A percentile compares a stretch with the other conserved stretches of the same genome.
Evolutionary conservation across 2,329 filamentous ascomycete genomes (phyloP).

Genomic region (Ciborinia camelliae): DNA sequence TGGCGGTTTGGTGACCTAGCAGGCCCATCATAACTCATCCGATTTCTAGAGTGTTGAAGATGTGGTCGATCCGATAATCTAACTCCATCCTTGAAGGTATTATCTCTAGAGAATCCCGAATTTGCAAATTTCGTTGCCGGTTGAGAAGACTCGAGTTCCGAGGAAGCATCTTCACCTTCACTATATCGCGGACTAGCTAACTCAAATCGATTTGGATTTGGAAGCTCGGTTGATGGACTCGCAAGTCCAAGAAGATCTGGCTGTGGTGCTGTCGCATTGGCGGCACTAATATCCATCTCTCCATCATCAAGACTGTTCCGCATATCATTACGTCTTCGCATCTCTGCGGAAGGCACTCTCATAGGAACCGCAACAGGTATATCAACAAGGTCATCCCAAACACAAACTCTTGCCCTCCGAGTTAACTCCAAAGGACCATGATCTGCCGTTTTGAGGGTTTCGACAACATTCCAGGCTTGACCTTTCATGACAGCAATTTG

Average conservation of each 20-base stretch:
- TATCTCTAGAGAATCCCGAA: constrained; percentile 19
- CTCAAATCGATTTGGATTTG: constrained; percentile 74
- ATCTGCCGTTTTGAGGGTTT: constrained; percentile 88
- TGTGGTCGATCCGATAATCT: constrained; percentile 34
- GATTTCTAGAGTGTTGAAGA: constrained; percentile 30
- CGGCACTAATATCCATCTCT: constrained; percentile 86
- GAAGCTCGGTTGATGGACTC: constrained; percentile 42
- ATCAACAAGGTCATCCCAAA: constrained; percentile 97
- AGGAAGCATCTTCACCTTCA: constrained; percentile 32
- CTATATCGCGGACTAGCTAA: constrained; percentile 46
- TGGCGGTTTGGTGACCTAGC: constrained; percentile 28
- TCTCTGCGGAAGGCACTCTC: constrained; percentile 78
- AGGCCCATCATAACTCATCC: constrained; percentile 38
- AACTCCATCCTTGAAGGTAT: constrained; percentile 27
- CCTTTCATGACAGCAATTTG: constrained; percentile 99
- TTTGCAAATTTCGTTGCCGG: constrained; percentile 26
- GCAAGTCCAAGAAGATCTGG: constrained; percentile 60
- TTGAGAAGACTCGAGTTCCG: constrained; percentile 23
- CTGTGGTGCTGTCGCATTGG: constrained; percentile 54
- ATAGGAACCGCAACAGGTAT: constrained; percentile 92
- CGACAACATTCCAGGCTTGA: constrained; percentile 98
- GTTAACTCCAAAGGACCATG: constrained; percentile 94
- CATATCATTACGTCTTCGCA: constrained; percentile 61
- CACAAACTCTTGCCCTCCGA: constrained; percentile 82
- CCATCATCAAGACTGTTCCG: constrained; percentile 63